Base-by-base conservation (phyloP, 2,329 filamentous ascomycete genomes). In the Aspergillus persii region DNA sequence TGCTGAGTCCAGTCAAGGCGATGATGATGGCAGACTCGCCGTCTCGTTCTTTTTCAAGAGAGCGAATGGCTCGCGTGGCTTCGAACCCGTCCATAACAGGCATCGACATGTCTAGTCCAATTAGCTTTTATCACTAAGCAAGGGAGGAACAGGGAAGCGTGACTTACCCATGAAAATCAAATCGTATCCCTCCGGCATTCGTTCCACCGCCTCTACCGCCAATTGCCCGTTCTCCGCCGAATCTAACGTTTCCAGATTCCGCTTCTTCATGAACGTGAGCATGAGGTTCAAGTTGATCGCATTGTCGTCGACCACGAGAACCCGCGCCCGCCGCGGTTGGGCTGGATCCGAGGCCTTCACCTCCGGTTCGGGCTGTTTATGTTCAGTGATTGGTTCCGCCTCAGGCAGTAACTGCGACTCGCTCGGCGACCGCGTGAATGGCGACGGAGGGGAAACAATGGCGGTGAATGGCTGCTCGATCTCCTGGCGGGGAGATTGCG, bases 41-140 rank as follows among this genome's bases (percentile, higher is more conserved):
- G 47, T 70, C 69, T 5, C 66, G 62, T 39, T 77, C 74, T 57
- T 67, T 74, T 57, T 78, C 76, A n/a, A 75, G 66, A 8, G 71
- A 63, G 9, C 80, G 76, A 53, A 81, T 81, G n/a, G 74, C 73
- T 7, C 77, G 74, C 4, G 79, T 79, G 2, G 79, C 77, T 63
- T 79, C 76, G 51, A 81, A 79, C 1, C 79, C 79, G 61, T 80
- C 76, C 77, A 80, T 79, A 4, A 80, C 74, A 0, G 79, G 79
- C 78, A 81, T 81, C 2, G 74, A 76, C 39, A 81, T 79, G 52
- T 81, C 76, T 71, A 30, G 33, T 15, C 52, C 18, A 3, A n/a
- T 57, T 27, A 56, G 31, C 27, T 7, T 36, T 29, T 11, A 12
- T 11, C n/a, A 30, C 5, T 9, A n/a, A 3, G 18, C 9, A 6